Evolutionary conservation across 495 filamentous ascomycete species (phyloP).

Genomic region (Talaromyces liani): DNA sequence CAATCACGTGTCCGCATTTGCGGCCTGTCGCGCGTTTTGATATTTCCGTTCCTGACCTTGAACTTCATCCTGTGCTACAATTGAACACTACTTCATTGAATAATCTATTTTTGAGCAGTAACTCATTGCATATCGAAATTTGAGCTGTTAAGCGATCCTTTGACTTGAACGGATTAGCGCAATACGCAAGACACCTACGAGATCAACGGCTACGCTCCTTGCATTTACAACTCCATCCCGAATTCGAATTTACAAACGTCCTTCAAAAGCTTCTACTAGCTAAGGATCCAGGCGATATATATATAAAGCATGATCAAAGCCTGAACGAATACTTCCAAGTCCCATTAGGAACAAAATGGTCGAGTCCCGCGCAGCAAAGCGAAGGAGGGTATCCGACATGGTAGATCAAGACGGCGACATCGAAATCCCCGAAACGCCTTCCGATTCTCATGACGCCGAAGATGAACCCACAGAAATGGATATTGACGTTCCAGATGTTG

Average conservation of each 20-base stretch:
- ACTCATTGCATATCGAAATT: not conserved
- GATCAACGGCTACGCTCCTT: not conserved
- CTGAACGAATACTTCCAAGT: not conserved
- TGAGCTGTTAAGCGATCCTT: not conserved
- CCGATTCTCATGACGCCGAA: constrained; percentile 11
- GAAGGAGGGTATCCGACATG: constrained; percentile 17
- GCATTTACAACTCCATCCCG: not conserved
- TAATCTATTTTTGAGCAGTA: not conserved
- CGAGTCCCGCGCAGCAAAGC: constrained; percentile 32
- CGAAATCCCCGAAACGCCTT: constrained; percentile 11
- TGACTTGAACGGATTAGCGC: not conserved
- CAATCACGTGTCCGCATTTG: constrained; percentile 5
- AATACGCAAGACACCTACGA: not conserved
- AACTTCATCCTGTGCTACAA: not conserved
- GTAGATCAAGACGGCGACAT: not conserved
- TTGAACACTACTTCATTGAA: not conserved
- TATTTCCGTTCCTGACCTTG: constrained; percentile 1
- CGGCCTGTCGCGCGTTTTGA: constrained; percentile 1
- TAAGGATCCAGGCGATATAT: not conserved
- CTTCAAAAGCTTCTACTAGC: not conserved
- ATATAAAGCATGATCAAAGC: not conserved
- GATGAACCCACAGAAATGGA: constrained; percentile 3
- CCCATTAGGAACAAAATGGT: constrained; percentile 19
- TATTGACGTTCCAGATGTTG: constrained; percentile 4
- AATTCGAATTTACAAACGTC: not conserved